Evolutionary conservation across 2,329 filamentous ascomycete genomes (phyloP).

Genomic region (Diplodia seriata): DNA sequence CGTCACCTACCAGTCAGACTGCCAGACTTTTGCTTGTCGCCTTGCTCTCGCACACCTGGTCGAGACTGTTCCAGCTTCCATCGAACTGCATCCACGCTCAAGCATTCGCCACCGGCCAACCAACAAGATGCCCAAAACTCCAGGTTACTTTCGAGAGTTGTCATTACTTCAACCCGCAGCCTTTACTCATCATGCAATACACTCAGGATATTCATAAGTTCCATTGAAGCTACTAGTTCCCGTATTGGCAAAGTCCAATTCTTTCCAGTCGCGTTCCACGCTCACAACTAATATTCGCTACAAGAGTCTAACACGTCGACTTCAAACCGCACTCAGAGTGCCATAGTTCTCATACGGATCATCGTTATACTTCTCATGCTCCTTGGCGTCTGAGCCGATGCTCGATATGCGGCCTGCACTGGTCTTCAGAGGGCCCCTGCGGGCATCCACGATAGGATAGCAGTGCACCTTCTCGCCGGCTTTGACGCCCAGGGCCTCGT

Average conservation of each 20-base stretch:
- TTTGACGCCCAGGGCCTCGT: slow-evolving; percentile 13
- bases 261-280: background rate
- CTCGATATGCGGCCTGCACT: slow-evolving; percentile 42
- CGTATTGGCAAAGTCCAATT: background rate
- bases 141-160: background rate
- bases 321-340: slow-evolving; percentile 16
- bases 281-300: background rate
- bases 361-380: slow-evolving; percentile 40
- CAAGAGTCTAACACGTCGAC: too few relatives aligned
- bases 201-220: background rate
- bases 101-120: background rate
- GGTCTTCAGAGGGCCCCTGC: slow-evolving; percentile 44
- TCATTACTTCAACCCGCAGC: background rate
- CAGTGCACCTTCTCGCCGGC: slow-evolving; percentile 38
- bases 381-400: slow-evolving; percentile 37
- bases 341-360: slow-evolving; percentile 33
- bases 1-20: background rate
- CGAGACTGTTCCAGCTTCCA: background rate
- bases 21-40: background rate
- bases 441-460: slow-evolving; percentile 45
- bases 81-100: background rate
- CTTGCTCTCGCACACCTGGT: background rate
- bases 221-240: background rate
- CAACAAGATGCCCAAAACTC: background rate
- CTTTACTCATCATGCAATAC: background rate